Base-by-base conservation (phyloP, 352 stramenopile genomes). In the Phytophthora pinifolia region DNA sequence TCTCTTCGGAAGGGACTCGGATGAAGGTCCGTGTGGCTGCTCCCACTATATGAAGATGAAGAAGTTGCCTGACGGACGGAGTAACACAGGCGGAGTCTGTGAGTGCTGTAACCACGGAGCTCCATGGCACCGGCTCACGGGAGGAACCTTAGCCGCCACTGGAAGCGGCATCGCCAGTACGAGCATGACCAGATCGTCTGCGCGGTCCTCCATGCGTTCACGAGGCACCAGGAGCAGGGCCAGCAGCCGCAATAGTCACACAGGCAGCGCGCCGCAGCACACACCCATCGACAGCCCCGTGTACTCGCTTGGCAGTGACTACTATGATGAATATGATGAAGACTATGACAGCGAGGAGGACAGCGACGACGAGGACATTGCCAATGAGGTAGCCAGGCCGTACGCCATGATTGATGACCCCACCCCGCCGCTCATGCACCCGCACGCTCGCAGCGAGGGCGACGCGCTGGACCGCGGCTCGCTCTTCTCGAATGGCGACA, bases 51-150 rank as follows among this genome's bases (percentile, higher is more conserved):
- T 74, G 42, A 86, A 79, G 46, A 54, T 65, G 38, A 74, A 80
- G 29, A 54, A 45, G 32, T 9, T 80, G 18, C 46, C 65, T 0
- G 66, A 79, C 34, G 66, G 68, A 27, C 62, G 70, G 17, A 58
- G 70, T 14, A 86, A 90, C 42, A 35, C 62, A 0, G 81, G 80
- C 18, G 79, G 81, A 4, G 53, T 92, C 0, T 94, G 83, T 51
- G 79, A 77, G 25, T 78, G 78, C 53, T 94, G 83, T 45, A 62
- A 73, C 14, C 83, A 94, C 46, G 83, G 83, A 20, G 79, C 60
- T 5, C 59, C 75, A 0, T 94, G 83, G 83, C 83, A 94, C 48
- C 75, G 78, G 31, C 59, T 90, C 0, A 48, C 74, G 0, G 77
- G 79, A 25, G 77, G 77, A 3, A 74, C 47, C 4, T 86, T 77